Conservation (phyloP, 2,329 filamentous ascomycete genomes). For the Aspergillus novofumigatus region DNA sequence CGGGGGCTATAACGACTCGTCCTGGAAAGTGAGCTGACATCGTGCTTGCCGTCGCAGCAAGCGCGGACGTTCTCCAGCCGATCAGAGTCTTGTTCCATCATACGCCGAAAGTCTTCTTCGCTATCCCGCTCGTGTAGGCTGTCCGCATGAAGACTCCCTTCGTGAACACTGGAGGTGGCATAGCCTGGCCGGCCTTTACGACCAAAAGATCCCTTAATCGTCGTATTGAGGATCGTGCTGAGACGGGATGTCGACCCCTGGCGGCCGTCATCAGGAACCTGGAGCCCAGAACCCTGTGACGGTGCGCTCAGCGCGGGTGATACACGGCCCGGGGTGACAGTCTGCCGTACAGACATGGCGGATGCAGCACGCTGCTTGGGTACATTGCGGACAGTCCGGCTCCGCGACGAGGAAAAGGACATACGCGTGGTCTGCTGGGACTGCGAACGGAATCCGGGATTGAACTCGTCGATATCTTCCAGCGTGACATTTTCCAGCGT, state of each 20-base stretch:
- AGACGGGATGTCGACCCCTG: conserved; percentile 45
- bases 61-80: conserved; percentile 90
- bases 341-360: conserved; percentile 35
- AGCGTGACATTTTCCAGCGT: conserved; percentile 58
- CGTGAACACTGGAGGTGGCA: conserved; percentile 33
- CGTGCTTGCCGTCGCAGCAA: conserved; percentile 89
- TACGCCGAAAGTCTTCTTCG: conserved; percentile 74
- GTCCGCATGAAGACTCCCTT: conserved; percentile 37
- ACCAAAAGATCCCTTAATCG: conserved; percentile 49
- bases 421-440: conserved; percentile 52
- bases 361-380: conserved; percentile 50
- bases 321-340: conserved; percentile 33
- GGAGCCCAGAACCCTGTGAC: conserved; percentile 30
- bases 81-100: conserved; percentile 74
- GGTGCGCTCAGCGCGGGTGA: conserved; percentile 34
- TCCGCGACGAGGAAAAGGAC: conserved; percentile 78
- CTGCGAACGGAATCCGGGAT: conserved; percentile 58
- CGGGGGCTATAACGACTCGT: conserved; percentile 40
- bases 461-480: conserved; percentile 73
- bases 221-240: conserved; percentile 45
- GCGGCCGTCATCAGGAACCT: conserved; percentile 32
- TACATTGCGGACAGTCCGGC: conserved; percentile 63
- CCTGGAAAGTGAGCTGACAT: conserved; percentile 51
- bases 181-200: conserved; percentile 41
- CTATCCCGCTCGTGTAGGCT: conserved; percentile 58